Base-by-base conservation (phyloP, 2,329 filamentous ascomycete genomes). In the Pestalotiopsis sp. region DNA sequence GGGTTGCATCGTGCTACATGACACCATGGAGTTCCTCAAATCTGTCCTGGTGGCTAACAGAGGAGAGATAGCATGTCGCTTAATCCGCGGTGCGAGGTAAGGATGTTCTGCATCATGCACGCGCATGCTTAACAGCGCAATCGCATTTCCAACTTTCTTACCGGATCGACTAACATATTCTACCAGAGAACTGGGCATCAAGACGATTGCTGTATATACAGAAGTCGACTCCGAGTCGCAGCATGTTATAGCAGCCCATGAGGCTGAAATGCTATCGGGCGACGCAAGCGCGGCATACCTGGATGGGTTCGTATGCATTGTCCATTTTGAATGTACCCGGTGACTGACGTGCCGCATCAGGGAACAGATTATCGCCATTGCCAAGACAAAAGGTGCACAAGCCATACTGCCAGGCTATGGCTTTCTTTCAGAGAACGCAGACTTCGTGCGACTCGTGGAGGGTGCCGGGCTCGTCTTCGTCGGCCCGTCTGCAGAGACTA, bases 21-120 rank as follows among this genome's bases (percentile, higher is more conserved):
- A 27, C 57, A 59, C 25, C 23, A 68, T 64, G 67, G 49, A 68
- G 4, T 61, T 25, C 31, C 41, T 67, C n/a, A 62, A 56, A 4
- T 49, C 41, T 7, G 61, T 67, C 14, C 65, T 69, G 4, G 45
- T 73, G 2, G 72, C 72, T 23, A 73, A 73, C 39, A 70, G 72
- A 36, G 72, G 72, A 27, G 72, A 73, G 59, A 73, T 73, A 31
- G 72, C 72, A 38, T 52, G 66, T 3, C 72, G 71, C 12, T 23
- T 65, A 23, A 69, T 71, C 7, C 38, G n/a, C 13, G 56, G 25
- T n/a, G 68, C n/a, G 4, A 66, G 14, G 31, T 41, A 31, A 45
- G 57, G 7, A 4, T 12, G 1, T 36, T 59, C n/a, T 1, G 57
- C 2, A 31, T 31, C 9, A 5, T 59, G 1, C 9, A 4, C n/a